A percentile compares a stretch with the other conserved stretches of the same genome.
Evolutionary conservation across 202 grass and related monocot genomes (phyloP).

Genomic region (Dendrocalamus latiflorus): DNA sequence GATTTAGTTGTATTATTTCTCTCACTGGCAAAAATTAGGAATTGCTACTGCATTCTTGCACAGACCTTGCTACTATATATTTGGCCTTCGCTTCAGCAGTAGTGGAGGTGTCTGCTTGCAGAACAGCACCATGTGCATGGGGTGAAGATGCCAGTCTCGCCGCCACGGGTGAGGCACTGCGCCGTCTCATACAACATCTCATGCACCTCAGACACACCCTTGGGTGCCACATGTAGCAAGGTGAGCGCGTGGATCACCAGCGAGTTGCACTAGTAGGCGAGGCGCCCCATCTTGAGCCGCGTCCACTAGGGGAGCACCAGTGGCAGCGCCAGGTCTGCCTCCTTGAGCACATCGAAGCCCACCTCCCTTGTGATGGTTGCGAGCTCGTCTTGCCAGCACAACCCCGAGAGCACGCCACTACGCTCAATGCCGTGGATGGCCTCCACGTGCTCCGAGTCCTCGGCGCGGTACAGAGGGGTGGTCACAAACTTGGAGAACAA

Average conservation of each 20-base stretch:
- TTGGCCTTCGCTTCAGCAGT: not conserved
- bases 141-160: slow-evolving; percentile 62
- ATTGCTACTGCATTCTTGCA: not conserved
- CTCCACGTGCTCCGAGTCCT: slow-evolving; percentile 63
- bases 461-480: slow-evolving; percentile 64
- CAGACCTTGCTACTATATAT: not conserved
- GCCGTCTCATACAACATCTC: slow-evolving; percentile 86
- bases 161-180: slow-evolving; percentile 54
- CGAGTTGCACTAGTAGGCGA: slow-evolving; percentile 96
- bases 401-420: slow-evolving; percentile 75
- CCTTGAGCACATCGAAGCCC: slow-evolving; percentile 74
- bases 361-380: slow-evolving; percentile 43
- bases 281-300: slow-evolving; percentile 84
- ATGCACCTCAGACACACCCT: slow-evolving; percentile 77
- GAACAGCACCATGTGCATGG: slow-evolving; percentile 73
- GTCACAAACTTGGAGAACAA: too few species aligned
- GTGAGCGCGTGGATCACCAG: slow-evolving; percentile 72
- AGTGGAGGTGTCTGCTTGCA: slow-evolving; percentile 9
- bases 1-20: not conserved
- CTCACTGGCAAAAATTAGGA: not conserved
- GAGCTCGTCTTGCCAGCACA: slow-evolving; percentile 70
- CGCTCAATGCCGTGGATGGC: slow-evolving; percentile 88
- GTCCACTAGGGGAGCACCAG: slow-evolving; percentile 68
- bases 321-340: slow-evolving; percentile 68
- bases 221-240: slow-evolving; percentile 52